Base-by-base conservation (phyloP, 306 rosid species). In the Cicer arietinum region DNA sequence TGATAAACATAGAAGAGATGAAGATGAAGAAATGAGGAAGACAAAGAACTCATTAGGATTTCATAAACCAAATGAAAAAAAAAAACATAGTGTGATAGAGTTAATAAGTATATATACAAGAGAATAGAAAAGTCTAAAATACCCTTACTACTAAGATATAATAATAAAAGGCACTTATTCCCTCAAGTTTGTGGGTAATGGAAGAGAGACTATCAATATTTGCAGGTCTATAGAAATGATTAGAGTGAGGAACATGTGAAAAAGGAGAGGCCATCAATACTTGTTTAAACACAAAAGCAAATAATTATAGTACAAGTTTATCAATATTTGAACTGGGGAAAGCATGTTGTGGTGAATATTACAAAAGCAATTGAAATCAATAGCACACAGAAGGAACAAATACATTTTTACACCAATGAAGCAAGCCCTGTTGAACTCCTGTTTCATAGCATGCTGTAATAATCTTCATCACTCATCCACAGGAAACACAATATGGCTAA, bases 401-500 rank as follows among this genome's bases (percentile, higher is more conserved):
- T 52, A 30, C 65, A 25, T 58, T 74, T 85, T 79, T 77, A 77
- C 87, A 88, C 41, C 22, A 69, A 72, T 12, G 57, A 17, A 74
- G 59, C 77, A 70, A 52, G 56, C 42, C 70, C 44, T 8, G 5
- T 47, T n/a, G n/a, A 46, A 67, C 63, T 77, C 61, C 57, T 22
- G 51, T 60, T 70, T 93, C 87, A 90, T 68, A 90, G 70, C 5
- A 44, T 53, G 20, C 83, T 67, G 84, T 93, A 93, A 71, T 73
- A 77, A 67, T 89, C 85, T 1, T 84, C 87, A 56, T 67, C 87
- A 61, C 25, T 69, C 80, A 85, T 79, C 63, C 85, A 35, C 20
- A 88, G 67, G 90, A 61, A 93, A 78, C 91, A 93, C 78, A 90
- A 10, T 18, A 93, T 80, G 59, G 97, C 77, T 1, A 89, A 77